phyloP scores from a whole-genome alignment of 176 grass and related monocot species.

The Thalia dealbata region DNA sequence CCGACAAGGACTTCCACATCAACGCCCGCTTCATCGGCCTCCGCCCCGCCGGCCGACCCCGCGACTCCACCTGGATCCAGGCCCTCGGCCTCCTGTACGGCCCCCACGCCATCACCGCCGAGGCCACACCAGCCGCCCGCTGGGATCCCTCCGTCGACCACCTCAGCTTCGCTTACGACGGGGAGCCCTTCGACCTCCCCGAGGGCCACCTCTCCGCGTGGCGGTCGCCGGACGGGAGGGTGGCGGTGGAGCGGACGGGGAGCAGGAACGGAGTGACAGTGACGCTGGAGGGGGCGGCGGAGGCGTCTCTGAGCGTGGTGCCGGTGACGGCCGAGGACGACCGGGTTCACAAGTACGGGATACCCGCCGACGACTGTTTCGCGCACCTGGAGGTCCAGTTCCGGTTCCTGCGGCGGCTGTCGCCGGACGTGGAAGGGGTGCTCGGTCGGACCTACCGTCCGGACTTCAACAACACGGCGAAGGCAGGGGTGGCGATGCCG shows the following conservation, averaged over 20 bases:
- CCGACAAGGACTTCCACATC: constrained; percentile 24
- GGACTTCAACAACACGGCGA: constrained; percentile 20
- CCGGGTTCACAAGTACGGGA: constrained; percentile 22
- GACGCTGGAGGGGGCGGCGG: constrained; percentile 8
- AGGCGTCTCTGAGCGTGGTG: constrained; percentile 24
- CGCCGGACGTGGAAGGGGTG: constrained; percentile 24
- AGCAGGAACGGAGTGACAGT: constrained; percentile 22
- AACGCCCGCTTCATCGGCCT: constrained; percentile 38
- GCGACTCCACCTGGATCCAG: constrained; percentile 37
- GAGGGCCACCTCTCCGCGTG: constrained; percentile 26
- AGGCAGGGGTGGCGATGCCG: constrained; percentile 26
- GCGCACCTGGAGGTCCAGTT: constrained; percentile 28
- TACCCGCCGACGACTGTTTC: constrained; percentile 27
- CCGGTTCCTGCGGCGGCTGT: constrained; percentile 5
- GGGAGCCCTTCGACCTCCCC: constrained; percentile 12
- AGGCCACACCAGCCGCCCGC: not conserved
- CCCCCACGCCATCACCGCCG: constrained; percentile 22
- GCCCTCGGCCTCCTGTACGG: constrained; percentile 27
- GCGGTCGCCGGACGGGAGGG: constrained; percentile 15
- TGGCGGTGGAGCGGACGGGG: constrained; percentile 27
- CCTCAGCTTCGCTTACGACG: constrained; percentile 18
- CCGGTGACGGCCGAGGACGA: constrained; percentile 36
- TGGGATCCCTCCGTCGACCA: constrained; percentile 27
- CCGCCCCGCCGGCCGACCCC: constrained; percentile 20
- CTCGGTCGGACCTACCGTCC: constrained; percentile 27